Evolutionary conservation across 768 basidiomycete genomes (phyloP).

Genomic region (Xerocomellus amylosporus): DNA sequence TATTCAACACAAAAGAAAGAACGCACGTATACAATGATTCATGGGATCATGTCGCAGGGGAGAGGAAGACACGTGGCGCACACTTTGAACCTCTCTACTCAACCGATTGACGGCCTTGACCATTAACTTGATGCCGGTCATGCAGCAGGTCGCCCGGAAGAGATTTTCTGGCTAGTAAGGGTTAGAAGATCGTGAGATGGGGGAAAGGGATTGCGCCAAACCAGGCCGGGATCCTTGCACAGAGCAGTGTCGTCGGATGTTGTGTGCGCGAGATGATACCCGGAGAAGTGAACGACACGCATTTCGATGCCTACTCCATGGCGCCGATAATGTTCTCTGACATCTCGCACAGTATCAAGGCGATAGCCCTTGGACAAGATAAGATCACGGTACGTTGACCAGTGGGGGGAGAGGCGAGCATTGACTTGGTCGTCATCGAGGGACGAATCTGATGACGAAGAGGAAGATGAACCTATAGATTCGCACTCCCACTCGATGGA

Average conservation of each 20-base stretch:
- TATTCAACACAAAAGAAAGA: not conserved
- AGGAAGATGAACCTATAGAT: slow-evolving; percentile 35
- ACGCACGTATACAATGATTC: slow-evolving; percentile 78
- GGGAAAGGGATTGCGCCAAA: slow-evolving; percentile 32
- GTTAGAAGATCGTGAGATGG: slow-evolving; percentile 7
- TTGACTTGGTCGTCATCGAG: slow-evolving; percentile 54
- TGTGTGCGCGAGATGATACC: slow-evolving; percentile 34
- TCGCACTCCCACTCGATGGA: slow-evolving; percentile 47
- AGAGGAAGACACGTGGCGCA: slow-evolving; percentile 53
- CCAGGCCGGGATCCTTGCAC: slow-evolving; percentile 70
- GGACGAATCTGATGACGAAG: slow-evolving; percentile 49
- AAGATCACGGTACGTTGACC: slow-evolving; percentile 52
- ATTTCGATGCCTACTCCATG: slow-evolving; percentile 24
- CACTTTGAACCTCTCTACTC: slow-evolving; percentile 62
- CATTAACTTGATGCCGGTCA: slow-evolving; percentile 53
- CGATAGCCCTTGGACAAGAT: slow-evolving; percentile 53
- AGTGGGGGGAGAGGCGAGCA: slow-evolving; percentile 55
- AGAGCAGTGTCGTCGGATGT: slow-evolving; percentile 54
- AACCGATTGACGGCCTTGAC: slow-evolving; percentile 64
- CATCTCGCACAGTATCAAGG: slow-evolving; percentile 69
- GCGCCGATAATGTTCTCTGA: slow-evolving; percentile 52
- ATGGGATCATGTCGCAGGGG: slow-evolving; percentile 54
- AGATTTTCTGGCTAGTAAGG: slow-evolving; percentile 60
- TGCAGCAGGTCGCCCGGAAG: slow-evolving; percentile 59
- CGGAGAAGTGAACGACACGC: slow-evolving; percentile 24